These are phyloP conservation scores for Aspergillus jensenii DNA, from an alignment of 2,329 filamentous ascomycete genomes.

Conservation along the genomic window DNA sequence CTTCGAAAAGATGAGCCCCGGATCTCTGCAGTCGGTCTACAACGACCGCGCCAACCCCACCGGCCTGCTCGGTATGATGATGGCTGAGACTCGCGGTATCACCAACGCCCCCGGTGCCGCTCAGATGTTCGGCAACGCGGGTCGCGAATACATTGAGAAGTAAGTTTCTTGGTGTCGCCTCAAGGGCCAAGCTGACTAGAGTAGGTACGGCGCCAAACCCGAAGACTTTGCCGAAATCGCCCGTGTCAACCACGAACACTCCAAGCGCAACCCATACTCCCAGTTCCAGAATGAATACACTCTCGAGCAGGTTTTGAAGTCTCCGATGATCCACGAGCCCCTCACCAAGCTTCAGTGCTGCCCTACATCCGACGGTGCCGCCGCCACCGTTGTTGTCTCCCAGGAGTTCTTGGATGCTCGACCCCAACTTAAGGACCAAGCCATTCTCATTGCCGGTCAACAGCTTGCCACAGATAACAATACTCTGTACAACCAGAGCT, in stretches of 20 bases:
- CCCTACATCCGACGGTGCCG: slow-evolving; percentile 89
- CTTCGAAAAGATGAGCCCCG: slow-evolving; percentile 97
- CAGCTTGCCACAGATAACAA: slow-evolving; percentile 81
- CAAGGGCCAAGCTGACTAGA: not conserved
- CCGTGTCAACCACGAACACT: slow-evolving; percentile 89
- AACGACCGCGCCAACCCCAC: slow-evolving; percentile 81
- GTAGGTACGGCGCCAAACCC: slow-evolving; percentile 73
- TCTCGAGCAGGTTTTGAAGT: slow-evolving; percentile 73
- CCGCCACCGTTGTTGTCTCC: slow-evolving; percentile 84
- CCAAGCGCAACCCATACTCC: slow-evolving; percentile 91
- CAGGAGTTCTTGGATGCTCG: slow-evolving; percentile 83
- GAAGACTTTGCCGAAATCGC: slow-evolving; percentile 95
- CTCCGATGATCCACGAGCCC: slow-evolving; percentile 77
- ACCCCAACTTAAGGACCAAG: slow-evolving; percentile 77
- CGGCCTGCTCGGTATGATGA: slow-evolving; percentile 71
- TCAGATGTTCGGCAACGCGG: slow-evolving; percentile 95
- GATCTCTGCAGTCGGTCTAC: slow-evolving; percentile 80
- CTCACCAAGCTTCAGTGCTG: slow-evolving; percentile 99
- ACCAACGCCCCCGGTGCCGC: slow-evolving; percentile 82
- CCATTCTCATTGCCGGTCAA: slow-evolving; percentile 87
- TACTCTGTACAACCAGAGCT: slow-evolving; percentile 71
- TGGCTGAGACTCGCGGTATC: slow-evolving; percentile 76
- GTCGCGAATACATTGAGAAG: slow-evolving; percentile 93
- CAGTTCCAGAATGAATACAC: slow-evolving; percentile 94
- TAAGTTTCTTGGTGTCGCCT: slow-evolving; percentile 38